Conservation (phyloP, 2,329 filamentous ascomycete genomes). For the Zymoseptoria passerinii region DNA sequence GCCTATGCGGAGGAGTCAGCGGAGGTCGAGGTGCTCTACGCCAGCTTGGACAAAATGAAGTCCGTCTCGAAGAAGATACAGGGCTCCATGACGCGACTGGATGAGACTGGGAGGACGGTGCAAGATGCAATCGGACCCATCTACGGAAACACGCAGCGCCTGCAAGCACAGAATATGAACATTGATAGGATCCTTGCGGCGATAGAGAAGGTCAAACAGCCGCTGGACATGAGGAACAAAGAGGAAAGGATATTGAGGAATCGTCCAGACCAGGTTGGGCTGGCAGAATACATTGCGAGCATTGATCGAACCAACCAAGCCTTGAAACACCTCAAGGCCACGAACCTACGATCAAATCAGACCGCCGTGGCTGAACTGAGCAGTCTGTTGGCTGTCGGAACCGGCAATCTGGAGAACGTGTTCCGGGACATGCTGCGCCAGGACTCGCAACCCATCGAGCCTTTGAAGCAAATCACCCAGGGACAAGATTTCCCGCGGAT, state of each 20-base stretch:
- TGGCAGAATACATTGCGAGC: conserved; percentile 78
- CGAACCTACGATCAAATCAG: conserved; percentile 89
- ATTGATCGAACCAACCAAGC: conserved; percentile 82
- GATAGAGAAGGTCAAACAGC: conserved; percentile 80
- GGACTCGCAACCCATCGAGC: conserved; percentile 73
- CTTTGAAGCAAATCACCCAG: conserved; percentile 87
- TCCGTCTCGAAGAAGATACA: conserved; percentile 93
- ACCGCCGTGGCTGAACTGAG: conserved; percentile 75
- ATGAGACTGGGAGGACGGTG: conserved; percentile 82
- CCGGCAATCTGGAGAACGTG: conserved; percentile 72
- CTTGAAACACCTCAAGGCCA: conserved; percentile 73
- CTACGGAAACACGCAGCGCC: conserved; percentile 79
- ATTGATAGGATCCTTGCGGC: conserved; percentile 78
- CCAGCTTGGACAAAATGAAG: conserved; percentile 81
- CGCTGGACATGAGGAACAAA: conserved; percentile 82
- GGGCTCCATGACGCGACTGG: conserved; percentile 71
- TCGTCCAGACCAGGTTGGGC: conserved; percentile 69
- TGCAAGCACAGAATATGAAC: conserved; percentile 83
- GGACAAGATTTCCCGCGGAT: conserved; percentile 66
- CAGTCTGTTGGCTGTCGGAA: conserved; percentile 68
- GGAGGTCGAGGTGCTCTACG: conserved; percentile 58
- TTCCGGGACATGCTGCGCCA: conserved; percentile 74
- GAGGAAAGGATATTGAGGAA: conserved; percentile 82
- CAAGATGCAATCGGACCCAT: conserved; percentile 87
- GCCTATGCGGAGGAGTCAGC: conserved; percentile 59